Evolutionary conservation across 1,139 yeast genomes (phyloP).

Genomic region (Debaryomyces coudertii): DNA sequence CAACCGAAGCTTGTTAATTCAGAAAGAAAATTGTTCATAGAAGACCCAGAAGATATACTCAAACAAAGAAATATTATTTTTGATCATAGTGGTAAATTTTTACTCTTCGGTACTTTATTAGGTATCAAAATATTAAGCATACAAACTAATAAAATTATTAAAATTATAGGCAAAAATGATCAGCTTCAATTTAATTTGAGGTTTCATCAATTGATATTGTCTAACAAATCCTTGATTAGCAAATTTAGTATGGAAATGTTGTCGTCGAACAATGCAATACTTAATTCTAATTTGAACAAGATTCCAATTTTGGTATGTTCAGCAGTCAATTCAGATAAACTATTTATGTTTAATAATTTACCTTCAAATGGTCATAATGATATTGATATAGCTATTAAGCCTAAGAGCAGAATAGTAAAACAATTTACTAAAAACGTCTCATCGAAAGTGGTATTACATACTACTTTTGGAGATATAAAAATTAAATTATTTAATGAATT

Average conservation of each 20-base stretch:
- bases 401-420: constrained; percentile 9
- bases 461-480: constrained; percentile 50
- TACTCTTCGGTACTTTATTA: constrained; percentile 33
- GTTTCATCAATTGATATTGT: constrained; percentile 20
- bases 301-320: constrained; percentile 41
- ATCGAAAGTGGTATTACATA: constrained; percentile 37
- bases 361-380: constrained; percentile 20
- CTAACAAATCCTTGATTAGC: constrained; percentile 19
- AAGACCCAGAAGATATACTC: constrained; percentile 11
- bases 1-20: constrained; percentile 25
- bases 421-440: not conserved
- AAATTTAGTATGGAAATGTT: constrained; percentile 33
- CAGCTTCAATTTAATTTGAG: constrained; percentile 28
- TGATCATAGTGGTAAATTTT: constrained; percentile 36
- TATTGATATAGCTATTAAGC: constrained; percentile 16
- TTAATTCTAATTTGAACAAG: constrained; percentile 31
- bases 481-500: constrained; percentile 18
- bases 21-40: constrained; percentile 26
- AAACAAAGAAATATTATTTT: constrained; percentile 25
- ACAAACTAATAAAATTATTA: constrained; percentile 26
- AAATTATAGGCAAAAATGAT: constrained; percentile 37
- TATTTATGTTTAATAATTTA: constrained; percentile 36
- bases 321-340: constrained; percentile 28
- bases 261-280: constrained; percentile 40
- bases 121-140: constrained; percentile 42